Base-by-base conservation (phyloP, 768 basidiomycete genomes). In the Lactarius psammicola region DNA sequence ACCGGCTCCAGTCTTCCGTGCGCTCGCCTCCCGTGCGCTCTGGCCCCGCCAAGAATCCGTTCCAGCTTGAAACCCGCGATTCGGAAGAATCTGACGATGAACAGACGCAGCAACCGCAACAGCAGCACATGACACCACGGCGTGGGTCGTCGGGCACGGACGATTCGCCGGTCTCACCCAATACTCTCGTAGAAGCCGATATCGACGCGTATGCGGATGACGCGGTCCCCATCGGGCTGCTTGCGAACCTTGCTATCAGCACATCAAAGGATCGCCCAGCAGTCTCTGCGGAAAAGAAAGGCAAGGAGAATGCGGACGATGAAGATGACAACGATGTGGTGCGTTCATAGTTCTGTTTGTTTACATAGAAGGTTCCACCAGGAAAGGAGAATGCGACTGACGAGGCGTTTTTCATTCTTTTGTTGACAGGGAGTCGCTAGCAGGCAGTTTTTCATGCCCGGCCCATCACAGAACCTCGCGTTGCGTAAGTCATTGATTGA, bases 391-490 rank as follows among this genome's bases (percentile, higher is more conserved):
- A 15, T 4, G 5, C 9, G 31, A 44, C 53, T 65, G 34, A 65
- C 30, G 15, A 13, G 26, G 33, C n/a, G n/a, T n/a, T n/a, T n/a
- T n/a, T n/a, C n/a, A n/a, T n/a, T n/a, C 10, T 28, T 23, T 15
- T 61, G 54, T 58, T 57, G 65, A 46, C 72, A 90, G 88, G 91
- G 92, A 26, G 87, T 92, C 26, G 92, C 92, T 36, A 92, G 89
- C 74, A 87, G 85, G 72, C 84, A 81, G 58, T 94, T 87, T 72
- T 94, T 92, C 78, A 81, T 84, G 82, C 91, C 91, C 56, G 90
- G 90, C 10, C 90, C 90, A 23, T 87, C 90, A 0, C 87, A 84
- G 57, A 84, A 92, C 72, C 83, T 92, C 51, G 81, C 76, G 20
- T 85, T 88, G 59, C 83, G 91, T 10, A 87, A 87, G 62, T 80